Percentiles rank a stretch among this genome's conserved stretches.
phyloP scores from a whole-genome alignment of 2,329 filamentous ascomycete genomes.

The Colletotrichum chrysophilum region DNA sequence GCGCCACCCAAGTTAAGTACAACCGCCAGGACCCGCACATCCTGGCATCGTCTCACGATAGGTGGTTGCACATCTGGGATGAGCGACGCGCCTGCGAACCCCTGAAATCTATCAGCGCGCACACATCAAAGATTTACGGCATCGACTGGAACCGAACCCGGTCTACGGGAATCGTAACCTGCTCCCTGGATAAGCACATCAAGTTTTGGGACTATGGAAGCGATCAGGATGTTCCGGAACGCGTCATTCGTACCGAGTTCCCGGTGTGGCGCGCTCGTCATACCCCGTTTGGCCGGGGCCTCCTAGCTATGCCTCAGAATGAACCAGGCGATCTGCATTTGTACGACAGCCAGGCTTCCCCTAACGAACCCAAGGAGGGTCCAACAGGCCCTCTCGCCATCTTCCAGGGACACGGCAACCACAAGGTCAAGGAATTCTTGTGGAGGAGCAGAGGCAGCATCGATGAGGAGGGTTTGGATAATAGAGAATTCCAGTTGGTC shows the following conservation, averaged over 20 bases:
- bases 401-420: constrained; percentile 65
- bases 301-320: constrained; percentile 91
- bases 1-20: constrained; percentile 94
- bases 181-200: constrained; percentile 89
- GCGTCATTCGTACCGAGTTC: constrained; percentile 81
- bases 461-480: constrained; percentile 72
- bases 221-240: constrained; percentile 69
- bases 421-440: constrained; percentile 87
- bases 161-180: constrained; percentile 77
- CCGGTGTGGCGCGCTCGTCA: constrained; percentile 92
- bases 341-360: constrained; percentile 69
- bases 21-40: constrained; percentile 87
- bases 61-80: constrained; percentile 89
- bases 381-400: constrained; percentile 56
- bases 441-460: constrained; percentile 81
- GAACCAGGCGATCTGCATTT: constrained; percentile 85
- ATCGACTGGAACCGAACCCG: constrained; percentile 90
- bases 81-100: constrained; percentile 79
- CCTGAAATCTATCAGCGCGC: constrained; percentile 83
- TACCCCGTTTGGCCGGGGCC: constrained; percentile 85
- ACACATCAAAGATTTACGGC: constrained; percentile 93
- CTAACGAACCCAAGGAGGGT: constrained; percentile 48
- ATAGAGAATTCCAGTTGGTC: constrained; percentile 90
- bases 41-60: constrained; percentile 89
- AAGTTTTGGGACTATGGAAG: constrained; percentile 87